Conservation (phyloP, 2,329 filamentous ascomycete species). For the Fusarium newnesense region DNA sequence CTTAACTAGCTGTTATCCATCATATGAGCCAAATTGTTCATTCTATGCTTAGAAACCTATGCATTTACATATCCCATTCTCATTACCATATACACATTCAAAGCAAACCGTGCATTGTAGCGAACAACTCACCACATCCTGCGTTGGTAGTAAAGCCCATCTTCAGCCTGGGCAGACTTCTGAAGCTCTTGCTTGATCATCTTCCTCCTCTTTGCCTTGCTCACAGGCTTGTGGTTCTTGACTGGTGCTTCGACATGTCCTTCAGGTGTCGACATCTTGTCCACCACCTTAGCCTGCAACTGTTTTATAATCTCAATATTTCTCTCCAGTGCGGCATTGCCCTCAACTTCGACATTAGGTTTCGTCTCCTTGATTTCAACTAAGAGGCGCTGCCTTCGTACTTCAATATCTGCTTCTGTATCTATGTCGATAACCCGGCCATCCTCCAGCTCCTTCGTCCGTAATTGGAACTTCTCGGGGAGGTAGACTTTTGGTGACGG, state of each 20-base stretch:
- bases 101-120: background rate
- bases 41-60: background rate
- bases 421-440: constrained; percentile 56
- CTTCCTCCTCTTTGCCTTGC: constrained; percentile 63
- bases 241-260: constrained; percentile 51
- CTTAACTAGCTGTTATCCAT: background rate
- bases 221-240: constrained; percentile 59
- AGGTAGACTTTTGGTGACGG: constrained; percentile 60
- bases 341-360: constrained; percentile 37
- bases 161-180: constrained; percentile 57
- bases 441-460: constrained; percentile 59
- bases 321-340: constrained; percentile 29
- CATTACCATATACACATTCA: constrained; percentile 20
- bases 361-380: constrained; percentile 51
- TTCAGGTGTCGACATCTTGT: constrained; percentile 48
- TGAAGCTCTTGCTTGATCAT: constrained; percentile 68
- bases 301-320: constrained; percentile 49
- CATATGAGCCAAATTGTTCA: background rate
- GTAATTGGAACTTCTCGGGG: constrained; percentile 60
- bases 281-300: constrained; percentile 47
- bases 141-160: constrained; percentile 64
- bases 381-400: constrained; percentile 41
- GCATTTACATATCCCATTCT: constrained; percentile 2
- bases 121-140: constrained; percentile 58
- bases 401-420: constrained; percentile 47